Conservation (phyloP, 495 filamentous ascomycete genomes). For the Bacidia gigantensis region DNA sequence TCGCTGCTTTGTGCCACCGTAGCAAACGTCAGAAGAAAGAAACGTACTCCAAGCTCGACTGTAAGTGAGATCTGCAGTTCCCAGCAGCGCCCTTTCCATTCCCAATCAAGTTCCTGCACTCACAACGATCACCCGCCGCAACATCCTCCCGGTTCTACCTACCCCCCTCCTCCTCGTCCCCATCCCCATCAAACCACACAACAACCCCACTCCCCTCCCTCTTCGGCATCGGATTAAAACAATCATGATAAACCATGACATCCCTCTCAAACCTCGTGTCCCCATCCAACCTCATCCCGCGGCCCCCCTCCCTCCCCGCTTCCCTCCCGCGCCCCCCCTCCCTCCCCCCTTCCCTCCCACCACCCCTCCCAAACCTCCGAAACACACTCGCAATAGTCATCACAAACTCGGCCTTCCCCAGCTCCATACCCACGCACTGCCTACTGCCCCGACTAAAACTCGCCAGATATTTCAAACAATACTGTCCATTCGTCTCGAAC, state of each 20-base stretch:
- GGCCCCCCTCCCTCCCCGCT: too few species aligned
- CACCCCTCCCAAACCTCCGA: constrained; percentile 22
- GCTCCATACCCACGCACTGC: constrained; percentile 26
- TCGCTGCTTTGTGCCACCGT: too few species aligned
- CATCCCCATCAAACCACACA: background rate
- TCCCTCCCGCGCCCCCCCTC: too few species aligned
- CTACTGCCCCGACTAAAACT: constrained; percentile 24
- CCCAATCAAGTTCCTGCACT: too few species aligned
- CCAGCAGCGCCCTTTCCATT: too few species aligned
- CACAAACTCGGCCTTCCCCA: constrained; percentile 34
- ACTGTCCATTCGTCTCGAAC: background rate
- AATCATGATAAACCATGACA: constrained; percentile 3
- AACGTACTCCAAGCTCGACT: too few species aligned
- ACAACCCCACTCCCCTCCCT: background rate
- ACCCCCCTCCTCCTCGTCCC: too few species aligned
- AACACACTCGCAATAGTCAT: constrained; percentile 30
- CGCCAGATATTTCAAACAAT: constrained; percentile 15
- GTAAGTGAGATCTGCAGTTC: too few species aligned
- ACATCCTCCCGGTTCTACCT: too few species aligned
- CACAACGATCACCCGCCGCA: too few species aligned
- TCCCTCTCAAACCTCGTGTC: constrained; percentile 1
- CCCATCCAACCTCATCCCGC: constrained; percentile 6
- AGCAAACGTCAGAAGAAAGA: too few species aligned
- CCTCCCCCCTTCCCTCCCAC: too few species aligned
- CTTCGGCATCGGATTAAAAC: background rate